Conservation (phyloP, 768 basidiomycete species). For the Leucocoprinus sp. region DNA sequence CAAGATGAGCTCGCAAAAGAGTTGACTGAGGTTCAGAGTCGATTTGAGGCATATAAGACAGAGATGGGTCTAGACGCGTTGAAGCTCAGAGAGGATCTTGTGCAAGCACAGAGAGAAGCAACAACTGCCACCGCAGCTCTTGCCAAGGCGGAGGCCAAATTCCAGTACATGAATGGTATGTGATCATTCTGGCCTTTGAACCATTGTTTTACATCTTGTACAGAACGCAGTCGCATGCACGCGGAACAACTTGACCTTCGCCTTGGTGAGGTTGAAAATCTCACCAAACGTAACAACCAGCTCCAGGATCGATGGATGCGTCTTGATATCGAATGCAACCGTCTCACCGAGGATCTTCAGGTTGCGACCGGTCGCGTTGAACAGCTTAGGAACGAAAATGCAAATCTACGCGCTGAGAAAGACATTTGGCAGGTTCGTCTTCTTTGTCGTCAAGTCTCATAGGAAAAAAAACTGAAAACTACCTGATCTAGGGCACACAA, state of each 20-base stretch:
- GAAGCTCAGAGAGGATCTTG: constrained; percentile 63
- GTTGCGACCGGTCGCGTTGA: constrained; percentile 55
- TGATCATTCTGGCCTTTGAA: constrained; percentile 1
- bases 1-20: constrained; percentile 43
- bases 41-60: constrained; percentile 71
- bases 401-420: constrained; percentile 89
- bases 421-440: constrained; percentile 78
- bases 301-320: constrained; percentile 68
- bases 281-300: constrained; percentile 61
- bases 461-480: background rate
- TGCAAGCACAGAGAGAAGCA: constrained; percentile 56
- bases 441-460: background rate
- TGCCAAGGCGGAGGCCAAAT: constrained; percentile 79
- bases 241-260: constrained; percentile 62
- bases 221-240: constrained; percentile 64
- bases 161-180: constrained; percentile 70
- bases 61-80: constrained; percentile 78
- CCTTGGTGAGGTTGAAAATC: constrained; percentile 54
- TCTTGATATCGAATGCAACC: constrained; percentile 65
- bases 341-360: constrained; percentile 60
- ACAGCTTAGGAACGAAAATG: constrained; percentile 75
- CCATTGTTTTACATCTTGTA: constrained; percentile 4
- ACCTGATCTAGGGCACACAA: constrained; percentile 59
- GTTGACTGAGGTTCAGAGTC: constrained; percentile 63
- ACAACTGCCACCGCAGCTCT: constrained; percentile 56